Evolutionary conservation across 179 eudicot species (phyloP).

Genomic region (Actinidia arguta): DNA sequence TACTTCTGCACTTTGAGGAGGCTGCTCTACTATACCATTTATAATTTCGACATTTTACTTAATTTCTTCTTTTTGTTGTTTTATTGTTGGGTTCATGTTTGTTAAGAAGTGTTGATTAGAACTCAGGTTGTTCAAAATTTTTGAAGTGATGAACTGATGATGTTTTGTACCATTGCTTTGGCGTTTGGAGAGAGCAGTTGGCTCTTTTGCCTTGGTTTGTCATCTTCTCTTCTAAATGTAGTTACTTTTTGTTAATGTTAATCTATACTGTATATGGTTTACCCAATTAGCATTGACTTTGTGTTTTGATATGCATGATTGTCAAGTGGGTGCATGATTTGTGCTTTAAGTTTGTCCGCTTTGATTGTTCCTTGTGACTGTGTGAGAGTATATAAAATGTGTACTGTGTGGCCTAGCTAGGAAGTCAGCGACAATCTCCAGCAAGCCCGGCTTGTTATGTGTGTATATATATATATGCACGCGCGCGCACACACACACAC

Average conservation of each 20-base stretch:
- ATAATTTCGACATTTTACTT: neutral
- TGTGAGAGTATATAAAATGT: too few species aligned
- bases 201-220: neutral
- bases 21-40: constrained; percentile 15
- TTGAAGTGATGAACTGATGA: constrained; percentile 5
- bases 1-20: constrained; percentile 24
- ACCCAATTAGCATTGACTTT: neutral
- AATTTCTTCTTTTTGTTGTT: neutral
- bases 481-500: too few species aligned
- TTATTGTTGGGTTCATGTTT: neutral
- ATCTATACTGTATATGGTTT: neutral
- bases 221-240: constrained; percentile 8
- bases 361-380: neutral
- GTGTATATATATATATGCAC: too few species aligned
- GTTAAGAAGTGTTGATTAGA: neutral
- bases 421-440: constrained; percentile 3
- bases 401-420: neutral
- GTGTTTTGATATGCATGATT: neutral
- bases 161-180: neutral
- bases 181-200: neutral
- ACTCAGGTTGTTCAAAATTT: constrained; percentile 5
- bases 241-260: neutral
- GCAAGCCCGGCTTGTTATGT: constrained; percentile 8
- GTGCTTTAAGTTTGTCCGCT: neutral
- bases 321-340: neutral